Percentiles rank a stretch among this genome's conserved stretches.
These are phyloP conservation scores for Podospora conica DNA, from an alignment of 495 filamentous ascomycete species.

Conservation along the genomic window DNA sequence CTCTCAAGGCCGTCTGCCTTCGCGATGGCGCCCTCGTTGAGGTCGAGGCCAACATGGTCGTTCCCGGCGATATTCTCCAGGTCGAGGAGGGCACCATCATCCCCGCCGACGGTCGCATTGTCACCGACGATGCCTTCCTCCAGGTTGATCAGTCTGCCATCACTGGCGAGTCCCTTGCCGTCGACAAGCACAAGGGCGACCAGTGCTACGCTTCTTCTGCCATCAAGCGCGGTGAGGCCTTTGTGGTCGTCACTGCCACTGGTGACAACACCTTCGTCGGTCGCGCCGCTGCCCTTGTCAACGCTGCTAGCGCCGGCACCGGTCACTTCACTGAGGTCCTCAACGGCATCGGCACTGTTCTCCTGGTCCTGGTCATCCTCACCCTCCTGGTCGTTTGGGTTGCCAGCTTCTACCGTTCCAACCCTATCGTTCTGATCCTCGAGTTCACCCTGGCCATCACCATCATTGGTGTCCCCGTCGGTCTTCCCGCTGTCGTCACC, in stretches of 20 bases:
- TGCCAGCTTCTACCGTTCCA: conserved; percentile 79
- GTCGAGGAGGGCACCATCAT: conserved; percentile 89
- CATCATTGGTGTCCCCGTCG: conserved; percentile 92
- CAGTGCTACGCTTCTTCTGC: conserved; percentile 75
- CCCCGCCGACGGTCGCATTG: conserved; percentile 79
- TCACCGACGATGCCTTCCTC: conserved; percentile 71
- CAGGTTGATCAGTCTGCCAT: conserved; percentile 91
- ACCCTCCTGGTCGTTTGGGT: conserved; percentile 81
- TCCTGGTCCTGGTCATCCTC: conserved; percentile 73
- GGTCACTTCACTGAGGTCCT: conserved; percentile 90
- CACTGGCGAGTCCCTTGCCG: conserved; percentile 87
- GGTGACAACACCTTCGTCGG: conserved; percentile 88
- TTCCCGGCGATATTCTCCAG: conserved; percentile 84
- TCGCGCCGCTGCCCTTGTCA: conserved; percentile 79
- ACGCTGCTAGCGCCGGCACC: conserved; percentile 58
- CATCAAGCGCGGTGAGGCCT: conserved; percentile 83
- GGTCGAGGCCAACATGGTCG: conserved; percentile 70
- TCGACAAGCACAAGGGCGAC: conserved; percentile 77
- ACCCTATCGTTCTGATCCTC: conserved; percentile 65
- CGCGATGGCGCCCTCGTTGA: conserved; percentile 68
- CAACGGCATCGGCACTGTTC: conserved; percentile 75
- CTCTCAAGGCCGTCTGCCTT: conserved; percentile 76
- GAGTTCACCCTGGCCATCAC: conserved; percentile 81
- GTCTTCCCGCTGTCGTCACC: conserved; percentile 91
- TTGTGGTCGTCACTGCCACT: conserved; percentile 72